Evolutionary conservation across 1,284 basidiomycete species (phyloP).

Genomic region (Chondrostereum purpureum): DNA sequence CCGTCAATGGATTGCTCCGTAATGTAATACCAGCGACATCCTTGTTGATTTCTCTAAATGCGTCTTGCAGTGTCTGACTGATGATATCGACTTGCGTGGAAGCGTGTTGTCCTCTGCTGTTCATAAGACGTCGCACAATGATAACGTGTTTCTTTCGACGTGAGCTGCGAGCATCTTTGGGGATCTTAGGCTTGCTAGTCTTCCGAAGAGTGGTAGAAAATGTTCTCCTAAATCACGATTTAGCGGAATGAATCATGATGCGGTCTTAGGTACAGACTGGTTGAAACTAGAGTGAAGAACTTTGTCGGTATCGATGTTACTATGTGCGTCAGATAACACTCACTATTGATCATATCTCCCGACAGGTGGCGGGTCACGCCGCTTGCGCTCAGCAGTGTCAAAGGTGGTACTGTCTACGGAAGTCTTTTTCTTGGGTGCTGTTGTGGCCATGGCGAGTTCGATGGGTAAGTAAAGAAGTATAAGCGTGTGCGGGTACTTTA

Average conservation of each 20-base stretch:
- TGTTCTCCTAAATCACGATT: slow-evolving; percentile 12
- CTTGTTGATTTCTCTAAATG: slow-evolving; percentile 17
- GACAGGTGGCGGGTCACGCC: too few relatives aligned
- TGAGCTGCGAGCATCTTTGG: slow-evolving; percentile 12
- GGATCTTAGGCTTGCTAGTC: slow-evolving; percentile 14
- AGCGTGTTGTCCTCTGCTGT: slow-evolving; percentile 15
- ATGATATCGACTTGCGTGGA: slow-evolving; percentile 18
- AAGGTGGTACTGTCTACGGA: too few relatives aligned
- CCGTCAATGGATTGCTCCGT: slow-evolving; percentile 4
- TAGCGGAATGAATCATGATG: neutral
- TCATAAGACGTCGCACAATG: slow-evolving; percentile 18
- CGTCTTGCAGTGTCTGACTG: slow-evolving; percentile 15
- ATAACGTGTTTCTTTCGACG: slow-evolving; percentile 18
- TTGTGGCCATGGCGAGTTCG: too few relatives aligned
- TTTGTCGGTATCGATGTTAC: neutral
- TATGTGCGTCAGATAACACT: slow-evolving; percentile 1
- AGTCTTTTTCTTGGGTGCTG: too few relatives aligned
- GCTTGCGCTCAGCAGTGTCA: too few relatives aligned
- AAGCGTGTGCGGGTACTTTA: too few relatives aligned
- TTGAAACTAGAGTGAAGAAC: slow-evolving; percentile 10
- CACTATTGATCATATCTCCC: slow-evolving; percentile 22
- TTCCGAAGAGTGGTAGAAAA: slow-evolving; percentile 17
- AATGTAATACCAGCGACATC: slow-evolving; percentile 14
- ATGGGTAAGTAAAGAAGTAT: too few relatives aligned
- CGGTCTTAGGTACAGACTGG: slow-evolving; percentile 1